Evolutionary conservation across 305 asterid species (phyloP).

Genomic region (Andrographis paniculata): DNA sequence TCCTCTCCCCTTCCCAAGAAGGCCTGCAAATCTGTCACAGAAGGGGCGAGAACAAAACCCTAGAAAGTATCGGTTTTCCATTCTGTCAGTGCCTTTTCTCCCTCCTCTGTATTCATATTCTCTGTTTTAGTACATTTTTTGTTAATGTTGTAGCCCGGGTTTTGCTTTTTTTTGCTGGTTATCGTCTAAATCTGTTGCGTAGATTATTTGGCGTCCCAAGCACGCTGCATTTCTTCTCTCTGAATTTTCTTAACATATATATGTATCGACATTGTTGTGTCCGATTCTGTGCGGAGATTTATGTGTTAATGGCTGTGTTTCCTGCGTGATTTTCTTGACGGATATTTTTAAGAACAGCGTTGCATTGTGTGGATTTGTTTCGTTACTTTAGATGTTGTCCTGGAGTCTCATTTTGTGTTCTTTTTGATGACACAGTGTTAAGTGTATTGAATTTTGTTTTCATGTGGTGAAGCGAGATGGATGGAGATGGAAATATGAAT

Average conservation of each 20-base stretch:
- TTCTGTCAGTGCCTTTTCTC: not conserved
- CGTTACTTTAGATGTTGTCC: constrained; percentile 7
- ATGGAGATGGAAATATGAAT: constrained; percentile 46
- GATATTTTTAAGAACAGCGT: not conserved
- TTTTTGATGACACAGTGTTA: not conserved
- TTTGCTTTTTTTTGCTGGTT: no score
- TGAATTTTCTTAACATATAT: no score
- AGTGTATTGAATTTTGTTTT: not conserved
- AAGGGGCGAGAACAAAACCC: not conserved
- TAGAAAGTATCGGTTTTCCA: not conserved
- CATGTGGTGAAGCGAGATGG: constrained; percentile 37
- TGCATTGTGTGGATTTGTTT: constrained; percentile 15
- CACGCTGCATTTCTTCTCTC: no score
- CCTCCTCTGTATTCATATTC: not conserved
- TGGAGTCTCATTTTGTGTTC: not conserved
- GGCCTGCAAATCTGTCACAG: not conserved
- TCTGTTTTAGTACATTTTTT: not conserved
- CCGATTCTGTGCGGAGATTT: not conserved
- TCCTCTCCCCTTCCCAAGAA: not conserved
- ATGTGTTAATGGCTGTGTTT: no score
- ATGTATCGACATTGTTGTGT: constrained; percentile 9
- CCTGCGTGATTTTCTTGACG: constrained; percentile 12
- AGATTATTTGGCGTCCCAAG: no score
- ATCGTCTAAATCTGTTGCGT: no score
- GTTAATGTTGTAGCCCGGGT: no score